phyloP scores from a whole-genome alignment of 139 green algal species.

The Asterochloris sp. region DNA sequence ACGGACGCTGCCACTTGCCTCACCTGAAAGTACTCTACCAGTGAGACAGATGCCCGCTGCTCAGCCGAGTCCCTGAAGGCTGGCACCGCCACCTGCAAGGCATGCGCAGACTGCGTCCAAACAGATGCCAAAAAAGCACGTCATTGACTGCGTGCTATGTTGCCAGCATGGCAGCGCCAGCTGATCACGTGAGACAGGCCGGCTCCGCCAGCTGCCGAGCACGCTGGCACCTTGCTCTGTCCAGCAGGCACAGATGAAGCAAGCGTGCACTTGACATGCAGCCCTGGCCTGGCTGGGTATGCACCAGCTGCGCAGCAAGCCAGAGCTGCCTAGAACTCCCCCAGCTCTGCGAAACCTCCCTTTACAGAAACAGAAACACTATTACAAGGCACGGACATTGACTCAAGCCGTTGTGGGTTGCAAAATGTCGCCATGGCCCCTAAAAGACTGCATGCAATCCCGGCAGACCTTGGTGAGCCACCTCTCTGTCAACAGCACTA shows the following conservation, averaged over 20 bases:
- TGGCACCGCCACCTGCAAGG: conserved; percentile 40
- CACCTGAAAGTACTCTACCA: conserved; percentile 56
- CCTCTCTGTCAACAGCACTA: conserved; percentile 50
- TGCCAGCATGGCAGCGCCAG: background rate
- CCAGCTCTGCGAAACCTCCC: background rate
- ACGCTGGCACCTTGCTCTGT: background rate
- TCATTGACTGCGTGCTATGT: background rate
- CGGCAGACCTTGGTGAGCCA: conserved; percentile 40
- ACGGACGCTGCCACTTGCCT: background rate
- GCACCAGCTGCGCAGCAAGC: background rate
- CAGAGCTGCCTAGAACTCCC: background rate
- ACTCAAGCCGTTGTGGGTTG: background rate
- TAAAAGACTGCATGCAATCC: background rate
- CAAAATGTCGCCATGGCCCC: background rate
- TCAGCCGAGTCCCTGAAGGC: conserved; percentile 40
- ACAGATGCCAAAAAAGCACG: background rate
- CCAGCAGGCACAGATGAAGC: no score
- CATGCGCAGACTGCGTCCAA: background rate
- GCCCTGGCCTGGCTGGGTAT: background rate
- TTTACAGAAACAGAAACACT: background rate
- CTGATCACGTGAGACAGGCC: background rate
- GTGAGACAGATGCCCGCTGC: conserved; percentile 11
- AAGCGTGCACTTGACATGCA: no score
- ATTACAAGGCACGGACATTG: background rate
- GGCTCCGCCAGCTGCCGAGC: background rate